phyloP scores from a whole-genome alignment of 495 filamentous ascomycete genomes.

The Saxophila tyrrhenica region DNA sequence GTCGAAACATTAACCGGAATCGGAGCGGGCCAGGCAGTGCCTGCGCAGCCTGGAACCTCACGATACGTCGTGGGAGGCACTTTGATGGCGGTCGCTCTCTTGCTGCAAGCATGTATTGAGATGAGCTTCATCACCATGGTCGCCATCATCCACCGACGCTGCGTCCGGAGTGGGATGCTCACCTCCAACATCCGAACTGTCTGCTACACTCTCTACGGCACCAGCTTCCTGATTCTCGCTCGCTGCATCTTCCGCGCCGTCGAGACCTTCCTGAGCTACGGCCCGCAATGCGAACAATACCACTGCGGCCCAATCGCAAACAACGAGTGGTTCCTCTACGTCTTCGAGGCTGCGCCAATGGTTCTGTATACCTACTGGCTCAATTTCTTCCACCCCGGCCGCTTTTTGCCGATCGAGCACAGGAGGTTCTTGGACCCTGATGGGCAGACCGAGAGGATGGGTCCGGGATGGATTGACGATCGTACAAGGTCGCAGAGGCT shows the following conservation, averaged over 20 bases:
- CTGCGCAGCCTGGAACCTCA: constrained; percentile 41
- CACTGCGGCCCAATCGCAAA: constrained; percentile 18
- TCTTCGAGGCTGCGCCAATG: constrained; percentile 32
- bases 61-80: constrained; percentile 29
- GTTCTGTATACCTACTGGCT: constrained; percentile 26
- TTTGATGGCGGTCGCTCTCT: constrained; percentile 28
- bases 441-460: too few relatives aligned
- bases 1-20: constrained; percentile 59
- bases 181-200: constrained; percentile 45
- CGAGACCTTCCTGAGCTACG: constrained; percentile 20
- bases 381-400: too few relatives aligned
- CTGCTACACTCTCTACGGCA: constrained; percentile 31
- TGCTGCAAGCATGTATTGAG: constrained; percentile 32
- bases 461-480: too few relatives aligned
- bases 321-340: constrained; percentile 29
- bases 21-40: constrained; percentile 50
- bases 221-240: constrained; percentile 21
- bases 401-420: too few relatives aligned
- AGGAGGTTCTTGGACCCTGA: too few relatives aligned
- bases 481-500: too few relatives aligned
- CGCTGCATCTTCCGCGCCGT: constrained; percentile 29
- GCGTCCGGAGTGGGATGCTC: constrained; percentile 40
- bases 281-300: constrained; percentile 17
- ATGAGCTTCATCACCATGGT: constrained; percentile 27
- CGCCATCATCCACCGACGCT: constrained; percentile 36